Evolutionary conservation across 345 rosid genomes (phyloP).

Genomic region (Anacardium occidentale): DNA sequence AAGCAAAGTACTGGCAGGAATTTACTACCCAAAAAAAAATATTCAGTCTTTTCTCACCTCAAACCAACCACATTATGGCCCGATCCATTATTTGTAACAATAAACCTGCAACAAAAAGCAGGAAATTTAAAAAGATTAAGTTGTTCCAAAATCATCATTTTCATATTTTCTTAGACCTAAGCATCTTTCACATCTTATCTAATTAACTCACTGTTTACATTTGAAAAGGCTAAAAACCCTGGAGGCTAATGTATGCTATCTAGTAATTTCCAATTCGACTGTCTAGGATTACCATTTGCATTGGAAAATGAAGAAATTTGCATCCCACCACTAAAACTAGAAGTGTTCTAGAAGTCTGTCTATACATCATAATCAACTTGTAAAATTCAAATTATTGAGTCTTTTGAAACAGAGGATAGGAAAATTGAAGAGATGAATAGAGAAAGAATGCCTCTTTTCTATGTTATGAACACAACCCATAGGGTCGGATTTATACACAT

Average conservation of each 20-base stretch:
- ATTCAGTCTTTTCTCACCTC: constrained; percentile 47
- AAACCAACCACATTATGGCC: constrained; percentile 70
- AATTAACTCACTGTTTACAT: neutral
- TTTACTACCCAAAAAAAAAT: neutral
- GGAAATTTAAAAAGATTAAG: neutral
- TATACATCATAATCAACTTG: too few species aligned
- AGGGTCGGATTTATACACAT: too few species aligned
- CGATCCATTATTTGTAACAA: constrained; percentile 81
- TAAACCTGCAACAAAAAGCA: constrained; percentile 54
- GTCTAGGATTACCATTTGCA: neutral
- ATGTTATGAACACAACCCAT: too few species aligned
- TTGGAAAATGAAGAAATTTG: too few species aligned
- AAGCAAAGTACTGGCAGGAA: neutral
- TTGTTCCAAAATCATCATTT: constrained; percentile 1
- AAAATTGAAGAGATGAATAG: too few species aligned
- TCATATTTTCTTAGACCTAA: neutral
- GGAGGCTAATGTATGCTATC: constrained; percentile 3
- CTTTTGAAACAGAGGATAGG: too few species aligned
- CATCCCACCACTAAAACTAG: too few species aligned
- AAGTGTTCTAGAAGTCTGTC: too few species aligned
- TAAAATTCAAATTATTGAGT: too few species aligned
- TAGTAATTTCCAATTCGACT: neutral
- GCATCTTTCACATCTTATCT: neutral
- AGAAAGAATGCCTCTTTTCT: too few species aligned
- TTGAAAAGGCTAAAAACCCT: neutral